Evolutionary conservation across 495 filamentous ascomycete genomes (phyloP).

Genomic region (Penicillium pancosmium): DNA sequence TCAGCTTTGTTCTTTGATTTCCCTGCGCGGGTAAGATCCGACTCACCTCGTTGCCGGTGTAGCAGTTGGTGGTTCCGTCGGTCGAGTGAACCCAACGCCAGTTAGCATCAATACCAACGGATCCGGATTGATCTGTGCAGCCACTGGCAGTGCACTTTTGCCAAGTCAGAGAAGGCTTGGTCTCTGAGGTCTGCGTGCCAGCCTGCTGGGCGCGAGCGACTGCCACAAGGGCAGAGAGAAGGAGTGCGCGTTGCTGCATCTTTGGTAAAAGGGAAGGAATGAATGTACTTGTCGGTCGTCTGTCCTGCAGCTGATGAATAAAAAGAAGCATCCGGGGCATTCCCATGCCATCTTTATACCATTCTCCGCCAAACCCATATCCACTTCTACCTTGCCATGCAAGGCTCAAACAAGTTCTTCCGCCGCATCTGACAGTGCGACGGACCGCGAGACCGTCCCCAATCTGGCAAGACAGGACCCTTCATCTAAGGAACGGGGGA

Average conservation of each 20-base stretch:
- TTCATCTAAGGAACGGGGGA: constrained; percentile 16
- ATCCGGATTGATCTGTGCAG: constrained; percentile 54
- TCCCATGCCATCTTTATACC: constrained; percentile 29
- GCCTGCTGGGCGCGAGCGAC: constrained; percentile 51
- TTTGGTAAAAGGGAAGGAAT: constrained; percentile 15
- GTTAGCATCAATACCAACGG: constrained; percentile 66
- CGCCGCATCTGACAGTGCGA: constrained; percentile 17
- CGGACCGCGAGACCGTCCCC: constrained; percentile 33
- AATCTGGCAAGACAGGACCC: constrained; percentile 20
- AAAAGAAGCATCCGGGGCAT: neutral
- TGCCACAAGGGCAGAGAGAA: constrained; percentile 28
- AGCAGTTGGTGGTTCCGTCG: constrained; percentile 63
- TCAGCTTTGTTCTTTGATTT: neutral
- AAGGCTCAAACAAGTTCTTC: constrained; percentile 8
- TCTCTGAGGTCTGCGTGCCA: constrained; percentile 48
- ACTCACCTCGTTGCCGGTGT: constrained; percentile 51
- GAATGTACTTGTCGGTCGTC: constrained; percentile 21
- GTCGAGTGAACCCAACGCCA: constrained; percentile 63
- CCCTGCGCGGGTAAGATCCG: neutral
- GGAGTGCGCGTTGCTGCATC: constrained; percentile 38
- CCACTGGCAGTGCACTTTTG: constrained; percentile 54
- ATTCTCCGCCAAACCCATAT: neutral
- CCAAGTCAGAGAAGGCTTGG: constrained; percentile 61
- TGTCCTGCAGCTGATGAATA: constrained; percentile 37
- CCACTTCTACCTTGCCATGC: neutral